Evolutionary conservation across 2,329 filamentous ascomycete genomes (phyloP), one percentile per base, ranked within the genome.

Genomic region (Alternaria gansuensis): DNA sequence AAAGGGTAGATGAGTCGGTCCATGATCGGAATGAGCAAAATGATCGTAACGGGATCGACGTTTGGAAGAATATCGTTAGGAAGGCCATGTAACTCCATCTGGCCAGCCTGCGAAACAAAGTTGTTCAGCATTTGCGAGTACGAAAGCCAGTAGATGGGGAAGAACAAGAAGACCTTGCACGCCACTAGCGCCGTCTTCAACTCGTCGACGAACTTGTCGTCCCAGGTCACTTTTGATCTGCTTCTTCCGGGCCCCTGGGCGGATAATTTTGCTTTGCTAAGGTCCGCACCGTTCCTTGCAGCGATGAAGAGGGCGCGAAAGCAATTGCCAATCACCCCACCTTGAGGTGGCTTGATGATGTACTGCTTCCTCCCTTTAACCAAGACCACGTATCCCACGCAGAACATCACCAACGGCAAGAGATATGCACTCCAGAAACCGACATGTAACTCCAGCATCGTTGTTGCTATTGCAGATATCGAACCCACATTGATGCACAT

Each of bases 341-440:
- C 76, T 37, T 77, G 73, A 1, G 76, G 75, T 2, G 76, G 76
- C 23, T 72, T 74, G 43, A 78, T 75, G 8, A 78, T 69, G 51
- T 78, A 78, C 24, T 59, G 58, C 41, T 77, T 67, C 57, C 69
- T 73, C 0, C 74, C 75, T 7, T 63, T 65, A 8, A 78, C 63
- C 6, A 78, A 79, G 31, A 89, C 80, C 28, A 83, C 77, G 37
- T 88, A 85, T 29, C 87, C 88, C 10, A 88, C 76, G 57, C 85
- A 80, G 78, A 92, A 91, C 80, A 90, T 85, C 73, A 82, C 80
- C 65, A 90, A 83, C 43, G 85, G 85, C 17, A 90, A 78, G 11
- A 89, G 75, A 71, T 84, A 91, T 1, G 87, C 89, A 5, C 85
- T 85, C 89, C 89, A 88, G 76, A 90, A 92, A 2, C 88, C 88